Percentiles rank a stretch among this genome's conserved stretches.
Conservation (phyloP, 768 basidiomycete species). For the Psilocybe cubensis region DNA sequence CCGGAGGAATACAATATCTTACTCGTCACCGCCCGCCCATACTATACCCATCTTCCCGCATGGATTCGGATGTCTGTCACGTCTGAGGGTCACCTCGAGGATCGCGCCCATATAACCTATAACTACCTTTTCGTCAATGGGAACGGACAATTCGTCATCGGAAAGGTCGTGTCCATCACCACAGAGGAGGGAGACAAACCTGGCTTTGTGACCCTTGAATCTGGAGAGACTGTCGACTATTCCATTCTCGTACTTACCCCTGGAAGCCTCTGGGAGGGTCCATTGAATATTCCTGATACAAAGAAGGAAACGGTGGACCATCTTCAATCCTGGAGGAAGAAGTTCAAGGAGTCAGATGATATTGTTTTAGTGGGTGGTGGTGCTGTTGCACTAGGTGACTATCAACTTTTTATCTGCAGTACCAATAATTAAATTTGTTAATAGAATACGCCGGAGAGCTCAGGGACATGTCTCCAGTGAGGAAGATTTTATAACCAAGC, state of each 20-base stretch:
- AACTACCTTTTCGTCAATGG: conserved; percentile 50
- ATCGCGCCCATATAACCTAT: conserved; percentile 51
- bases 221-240: conserved; percentile 54
- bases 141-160: conserved; percentile 50
- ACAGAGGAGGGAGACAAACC: conserved; percentile 22
- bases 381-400: conserved; percentile 51
- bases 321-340: conserved; percentile 31
- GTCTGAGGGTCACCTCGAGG: conserved; percentile 43
- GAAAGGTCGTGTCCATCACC: conserved; percentile 35
- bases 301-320: conserved; percentile 28
- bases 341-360: conserved; percentile 39
- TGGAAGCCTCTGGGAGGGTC: conserved; percentile 58
- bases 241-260: conserved; percentile 62
- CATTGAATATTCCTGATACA: conserved; percentile 45
- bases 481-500: conserved; percentile 9
- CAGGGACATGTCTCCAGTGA: conserved; percentile 41
- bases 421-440: background rate
- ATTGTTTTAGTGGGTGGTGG: conserved; percentile 60
- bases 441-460: conserved; percentile 48
- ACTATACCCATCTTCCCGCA: conserved; percentile 52
- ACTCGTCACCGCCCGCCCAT: conserved; percentile 57
- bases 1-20: conserved; percentile 50
- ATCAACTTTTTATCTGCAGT: background rate
- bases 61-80: conserved; percentile 57
- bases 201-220: conserved; percentile 47